phyloP scores from a whole-genome alignment of 148 eudicot genomes.

The Mesembryanthemum crystallinum region DNA sequence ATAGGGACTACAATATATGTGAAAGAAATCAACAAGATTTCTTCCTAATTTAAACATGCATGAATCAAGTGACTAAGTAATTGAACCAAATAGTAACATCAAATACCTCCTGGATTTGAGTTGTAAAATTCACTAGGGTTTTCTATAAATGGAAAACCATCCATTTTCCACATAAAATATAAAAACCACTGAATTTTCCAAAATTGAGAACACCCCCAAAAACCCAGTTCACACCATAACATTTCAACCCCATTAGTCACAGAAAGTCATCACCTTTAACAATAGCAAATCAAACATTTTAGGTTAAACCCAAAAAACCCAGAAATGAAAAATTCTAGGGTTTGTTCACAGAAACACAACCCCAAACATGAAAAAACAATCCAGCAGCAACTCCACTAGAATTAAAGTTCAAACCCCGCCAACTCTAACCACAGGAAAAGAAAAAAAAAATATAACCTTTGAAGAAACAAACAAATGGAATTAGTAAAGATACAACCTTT shows the following conservation, averaged over 20 bases:
- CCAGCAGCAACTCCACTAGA: not conserved
- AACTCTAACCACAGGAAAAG: not conserved
- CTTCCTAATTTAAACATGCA: not conserved
- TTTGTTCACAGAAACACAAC: constrained; percentile 9
- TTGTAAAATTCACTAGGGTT: constrained; percentile 32
- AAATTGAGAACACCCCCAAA: constrained; percentile 25
- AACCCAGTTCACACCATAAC: constrained; percentile 31
- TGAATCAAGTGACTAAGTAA: constrained; percentile 2
- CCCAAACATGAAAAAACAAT: constrained; percentile 16
- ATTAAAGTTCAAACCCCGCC: constrained; percentile 4
- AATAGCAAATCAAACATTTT: constrained; percentile 18
- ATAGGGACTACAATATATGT: not conserved
- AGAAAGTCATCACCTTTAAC: constrained; percentile 20
- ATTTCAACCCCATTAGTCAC: constrained; percentile 11
- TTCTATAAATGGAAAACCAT: constrained; percentile 19
- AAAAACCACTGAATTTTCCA: constrained; percentile 21
- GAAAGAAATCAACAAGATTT: constrained; percentile 6
- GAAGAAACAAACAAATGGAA: constrained; percentile 8
- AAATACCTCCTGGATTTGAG: constrained; percentile 1
- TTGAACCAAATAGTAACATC: not conserved
- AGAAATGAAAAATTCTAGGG: constrained; percentile 35
- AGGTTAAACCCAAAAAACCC: constrained; percentile 28
- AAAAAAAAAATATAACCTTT: constrained; percentile 12
- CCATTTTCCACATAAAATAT: constrained; percentile 36
- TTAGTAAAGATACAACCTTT: constrained; percentile 23